Conservation (phyloP, 768 basidiomycete genomes). For the Tulasnella sp. region DNA sequence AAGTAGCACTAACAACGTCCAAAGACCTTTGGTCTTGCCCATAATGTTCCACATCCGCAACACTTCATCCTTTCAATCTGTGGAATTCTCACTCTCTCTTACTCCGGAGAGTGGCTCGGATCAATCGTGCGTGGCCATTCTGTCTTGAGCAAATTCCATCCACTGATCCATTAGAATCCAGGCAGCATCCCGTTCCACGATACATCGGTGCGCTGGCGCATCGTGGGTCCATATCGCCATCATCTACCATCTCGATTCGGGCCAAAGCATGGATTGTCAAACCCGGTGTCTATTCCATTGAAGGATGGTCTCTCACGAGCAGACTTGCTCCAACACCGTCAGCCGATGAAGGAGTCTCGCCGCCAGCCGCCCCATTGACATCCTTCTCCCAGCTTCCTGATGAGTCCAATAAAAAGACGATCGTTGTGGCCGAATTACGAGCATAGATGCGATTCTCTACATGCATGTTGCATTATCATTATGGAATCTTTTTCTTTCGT, state of each 20-base stretch:
- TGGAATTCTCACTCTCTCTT: conserved; percentile 56
- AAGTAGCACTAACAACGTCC: not conserved
- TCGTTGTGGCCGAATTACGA: not conserved
- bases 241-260: conserved; percentile 42
- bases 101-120: conserved; percentile 23
- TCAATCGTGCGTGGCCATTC: conserved; percentile 31
- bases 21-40: conserved; percentile 53
- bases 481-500: not conserved
- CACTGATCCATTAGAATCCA: not conserved
- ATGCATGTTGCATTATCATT: conserved; percentile 6
- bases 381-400: not conserved
- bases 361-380: not conserved
- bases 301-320: conserved; percentile 63
- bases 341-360: not conserved
- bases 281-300: conserved; percentile 61
- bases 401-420: not conserved
- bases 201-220: conserved; percentile 67
- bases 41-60: conserved; percentile 63
- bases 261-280: conserved; percentile 57
- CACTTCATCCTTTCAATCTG: conserved; percentile 59
- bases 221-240: conserved; percentile 55
- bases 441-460: not conserved
- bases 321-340: not conserved
- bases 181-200: conserved; percentile 47
- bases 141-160: conserved; percentile 21